Evolutionary conservation across 1,139 yeast genomes (phyloP), one percentile per base, ranked within the genome.

Genomic region (Debaryomycetaceae sp.): DNA sequence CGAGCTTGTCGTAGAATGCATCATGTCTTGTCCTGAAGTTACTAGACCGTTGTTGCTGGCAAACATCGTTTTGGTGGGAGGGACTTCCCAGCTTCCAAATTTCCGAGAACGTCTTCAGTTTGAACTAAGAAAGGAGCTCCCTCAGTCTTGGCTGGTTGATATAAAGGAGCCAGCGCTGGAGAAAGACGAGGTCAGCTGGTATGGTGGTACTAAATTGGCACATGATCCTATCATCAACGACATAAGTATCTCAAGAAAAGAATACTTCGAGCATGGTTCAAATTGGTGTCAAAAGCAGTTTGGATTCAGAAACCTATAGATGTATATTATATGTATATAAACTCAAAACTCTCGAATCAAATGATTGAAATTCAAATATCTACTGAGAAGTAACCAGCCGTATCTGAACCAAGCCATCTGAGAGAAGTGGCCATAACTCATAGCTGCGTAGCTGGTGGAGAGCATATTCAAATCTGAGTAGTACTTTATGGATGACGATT

Each of bases 381-480:
- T 75, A 49, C 96, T 86, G 37, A 84, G 66, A 6, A 79, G 49
- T 57, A 93, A 72, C 97, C 98, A 93, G 1, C 90, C 85, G 70
- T 87, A 88, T 52, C 99, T 75, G 64, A 86, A 93, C 98, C 98
- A 93, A 11, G 85, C 91, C 89, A 93, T 87, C 63, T 93, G 99
- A 4, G 96, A 83, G 51, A 73, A 74, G 65, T 93, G 98, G 4
- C 88, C 96, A 53, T 76, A 75, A 4, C 83, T 70, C 97, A 93
- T 90, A 5, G 97, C 87, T 0, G 85, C 78, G 46, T 83, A 72
- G 34, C 84, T 75, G 6, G 79, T 70, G 42, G 85, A 70, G 55
- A 84, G 75, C 66, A 81, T 78, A 46, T 81, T 75, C 52, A 82
- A 72, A 53, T 81, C 81, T 8, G 81, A 65, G 53, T 75, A 79